Evolutionary conservation across 345 rosid species (phyloP).

Genomic region (Gossypium rotundifolium): DNA sequence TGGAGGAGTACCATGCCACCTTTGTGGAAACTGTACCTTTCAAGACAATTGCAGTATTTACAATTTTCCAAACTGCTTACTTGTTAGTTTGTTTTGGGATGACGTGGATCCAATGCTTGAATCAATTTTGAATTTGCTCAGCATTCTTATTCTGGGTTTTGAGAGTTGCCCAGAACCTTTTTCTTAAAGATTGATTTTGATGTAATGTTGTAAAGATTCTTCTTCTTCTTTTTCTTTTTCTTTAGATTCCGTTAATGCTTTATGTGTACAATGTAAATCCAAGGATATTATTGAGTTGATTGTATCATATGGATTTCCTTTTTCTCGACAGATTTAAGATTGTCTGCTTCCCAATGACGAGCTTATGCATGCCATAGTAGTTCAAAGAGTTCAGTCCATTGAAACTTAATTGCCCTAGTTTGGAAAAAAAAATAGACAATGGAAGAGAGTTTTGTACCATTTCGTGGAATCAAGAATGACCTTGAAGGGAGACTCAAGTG

Average conservation of each 20-base stretch:
- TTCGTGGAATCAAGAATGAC: slow-evolving; percentile 81
- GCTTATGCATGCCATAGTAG: slow-evolving; percentile 4
- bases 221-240: too few relatives aligned
- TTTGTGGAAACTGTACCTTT: slow-evolving; percentile 89
- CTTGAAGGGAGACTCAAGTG: slow-evolving; percentile 65
- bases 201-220: too few relatives aligned
- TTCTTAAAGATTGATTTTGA: too few relatives aligned
- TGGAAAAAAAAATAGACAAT: slow-evolving; percentile 25
- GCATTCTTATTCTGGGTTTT: too few relatives aligned
- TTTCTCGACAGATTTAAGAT: too few relatives aligned
- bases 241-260: too few relatives aligned
- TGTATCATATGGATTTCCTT: too few relatives aligned
- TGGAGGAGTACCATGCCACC: slow-evolving; percentile 70
- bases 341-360: slow-evolving; percentile 8
- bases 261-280: too few relatives aligned
- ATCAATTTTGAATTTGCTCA: too few relatives aligned
- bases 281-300: too few relatives aligned
- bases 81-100: slow-evolving; percentile 80
- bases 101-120: slow-evolving; percentile 96
- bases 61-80: slow-evolving; percentile 73
- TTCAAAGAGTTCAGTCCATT: slow-evolving; percentile 8
- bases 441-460: slow-evolving; percentile 90
- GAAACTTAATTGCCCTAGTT: not conserved
- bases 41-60: slow-evolving; percentile 63
- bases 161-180: too few relatives aligned